Conservation (phyloP, 2,329 filamentous ascomycete genomes). For the Stylonectria norvegica region DNA sequence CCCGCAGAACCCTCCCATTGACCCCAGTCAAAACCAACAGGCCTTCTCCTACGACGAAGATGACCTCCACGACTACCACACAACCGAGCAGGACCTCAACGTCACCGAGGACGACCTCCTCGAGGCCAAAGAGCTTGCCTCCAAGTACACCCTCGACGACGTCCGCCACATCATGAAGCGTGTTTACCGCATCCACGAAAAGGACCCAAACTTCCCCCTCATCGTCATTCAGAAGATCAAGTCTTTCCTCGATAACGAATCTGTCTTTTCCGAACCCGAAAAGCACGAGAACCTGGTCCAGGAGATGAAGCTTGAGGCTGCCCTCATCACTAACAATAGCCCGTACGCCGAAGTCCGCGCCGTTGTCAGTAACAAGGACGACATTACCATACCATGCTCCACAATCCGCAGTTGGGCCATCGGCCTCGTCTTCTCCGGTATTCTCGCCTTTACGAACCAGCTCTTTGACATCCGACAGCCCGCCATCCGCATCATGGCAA, state of each 20-base stretch:
- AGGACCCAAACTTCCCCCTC: conserved; percentile 42
- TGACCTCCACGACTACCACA: conserved; percentile 30
- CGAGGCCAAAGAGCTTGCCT: conserved; percentile 44
- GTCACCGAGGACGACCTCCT: conserved; percentile 46
- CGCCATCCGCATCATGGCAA: conserved; percentile 50
- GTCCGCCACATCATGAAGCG: conserved; percentile 41
- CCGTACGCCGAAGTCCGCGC: conserved; percentile 57
- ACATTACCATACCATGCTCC: conserved; percentile 46
- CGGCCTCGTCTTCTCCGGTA: conserved; percentile 47
- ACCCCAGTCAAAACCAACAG: conserved; percentile 12
- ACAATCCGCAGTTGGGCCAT: conserved; percentile 55
- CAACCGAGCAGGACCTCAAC: conserved; percentile 39
- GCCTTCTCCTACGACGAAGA: conserved; percentile 40
- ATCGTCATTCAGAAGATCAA: conserved; percentile 39
- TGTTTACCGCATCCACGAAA: conserved; percentile 40
- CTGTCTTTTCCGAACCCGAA: conserved; percentile 43
- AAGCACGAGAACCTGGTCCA: conserved; percentile 47
- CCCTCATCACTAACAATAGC: conserved; percentile 52
- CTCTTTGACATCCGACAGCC: conserved; percentile 57
- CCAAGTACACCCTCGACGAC: conserved; percentile 41
- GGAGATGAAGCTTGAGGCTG: conserved; percentile 54
- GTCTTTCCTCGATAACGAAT: conserved; percentile 42
- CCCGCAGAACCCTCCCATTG: conserved; percentile 1
- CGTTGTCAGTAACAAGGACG: conserved; percentile 55
- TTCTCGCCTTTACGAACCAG: conserved; percentile 53